Base-by-base conservation (phyloP, 2,329 filamentous ascomycete genomes). In the Fonsecaea pedrosoi region DNA sequence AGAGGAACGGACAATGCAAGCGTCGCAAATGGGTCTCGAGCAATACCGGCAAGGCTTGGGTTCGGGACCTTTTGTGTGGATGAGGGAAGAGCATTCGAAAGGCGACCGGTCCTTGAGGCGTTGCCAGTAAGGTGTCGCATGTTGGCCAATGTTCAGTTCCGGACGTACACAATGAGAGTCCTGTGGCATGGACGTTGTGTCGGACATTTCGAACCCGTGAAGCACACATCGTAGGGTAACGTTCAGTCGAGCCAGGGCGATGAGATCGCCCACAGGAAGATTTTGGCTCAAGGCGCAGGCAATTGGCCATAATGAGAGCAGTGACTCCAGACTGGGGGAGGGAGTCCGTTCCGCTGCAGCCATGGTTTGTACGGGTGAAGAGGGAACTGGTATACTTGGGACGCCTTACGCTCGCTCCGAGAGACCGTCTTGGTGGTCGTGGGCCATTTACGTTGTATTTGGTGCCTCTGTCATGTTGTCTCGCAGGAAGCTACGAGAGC, bases 1-100 rank as follows among this genome's bases (percentile, higher is more conserved):
- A 9, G 74, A 76, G 34, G 72, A 72, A 32, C 70, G 71, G 35
- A 77, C 75, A 10, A 77, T 72, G 62, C 75, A 77, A 7, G 73
- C 73, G 35, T 74, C 74, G 57, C 75, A 77, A 18, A 77, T 73
- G 34, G 74, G 75, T 58, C 67, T 70, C 13, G 73, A 75, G 60
- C 75, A 77, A 63, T 72, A 74, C 13, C 69, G 71, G 63, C 75
- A 77, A 32, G 73, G 66, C 21, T 68, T 67, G 13, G 68, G 68
- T 18, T 12, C 13, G n/a, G 63, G 60, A 2, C 73, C 73, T 58
- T 72, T 74, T 34, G 69, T 73, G 58, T 77, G 75, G 12, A 62
- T 69, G 8, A 42, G 61, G 30, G 74, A 73, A 1, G 72, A 71
- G 64, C 75, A 77, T 35, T 68, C 62, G 64, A 73, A 73, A 4